phyloP scores from a whole-genome alignment of 1,284 basidiomycete genomes.

The Mycena sp. region DNA sequence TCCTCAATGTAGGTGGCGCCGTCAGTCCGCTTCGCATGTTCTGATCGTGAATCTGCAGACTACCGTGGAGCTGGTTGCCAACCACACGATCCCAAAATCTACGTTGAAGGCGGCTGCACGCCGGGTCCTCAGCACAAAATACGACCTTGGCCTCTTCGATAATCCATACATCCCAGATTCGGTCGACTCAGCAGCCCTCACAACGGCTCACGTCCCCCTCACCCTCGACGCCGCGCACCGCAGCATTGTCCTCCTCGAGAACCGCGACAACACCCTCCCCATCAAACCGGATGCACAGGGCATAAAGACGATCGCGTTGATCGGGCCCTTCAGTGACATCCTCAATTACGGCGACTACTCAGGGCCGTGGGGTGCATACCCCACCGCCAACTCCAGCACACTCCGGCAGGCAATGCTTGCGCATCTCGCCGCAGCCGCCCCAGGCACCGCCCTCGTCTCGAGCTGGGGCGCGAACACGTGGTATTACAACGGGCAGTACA shows the following conservation, averaged over 20 bases:
- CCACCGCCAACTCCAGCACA: conserved; percentile 35
- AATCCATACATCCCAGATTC: conserved; percentile 35
- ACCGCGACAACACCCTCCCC: conserved; percentile 34
- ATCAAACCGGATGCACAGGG: conserved; percentile 27
- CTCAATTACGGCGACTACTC: conserved; percentile 43
- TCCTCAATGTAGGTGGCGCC: conserved; percentile 30
- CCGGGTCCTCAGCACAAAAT: conserved; percentile 37
- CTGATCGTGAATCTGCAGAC: conserved; percentile 13
- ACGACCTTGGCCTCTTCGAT: conserved; percentile 42
- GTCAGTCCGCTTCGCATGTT: neutral
- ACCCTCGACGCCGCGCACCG: conserved; percentile 39
- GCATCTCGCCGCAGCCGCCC: conserved; percentile 30
- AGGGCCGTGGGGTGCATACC: conserved; percentile 39
- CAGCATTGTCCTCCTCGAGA: conserved; percentile 39
- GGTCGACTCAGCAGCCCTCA: conserved; percentile 31
- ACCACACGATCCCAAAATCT: conserved; percentile 26
- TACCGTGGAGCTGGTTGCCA: conserved; percentile 34
- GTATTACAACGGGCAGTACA: conserved; percentile 41
- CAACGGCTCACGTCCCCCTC: conserved; percentile 33
- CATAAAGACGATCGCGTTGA: conserved; percentile 37
- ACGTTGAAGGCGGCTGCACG: conserved; percentile 34
- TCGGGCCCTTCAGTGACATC: conserved; percentile 39
- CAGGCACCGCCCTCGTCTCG: conserved; percentile 34
- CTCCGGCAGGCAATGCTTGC: conserved; percentile 36
- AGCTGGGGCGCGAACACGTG: conserved; percentile 40